phyloP scores from a whole-genome alignment of 192 early-diverging fungal genomes.

The Dissophora globulifera region DNA sequence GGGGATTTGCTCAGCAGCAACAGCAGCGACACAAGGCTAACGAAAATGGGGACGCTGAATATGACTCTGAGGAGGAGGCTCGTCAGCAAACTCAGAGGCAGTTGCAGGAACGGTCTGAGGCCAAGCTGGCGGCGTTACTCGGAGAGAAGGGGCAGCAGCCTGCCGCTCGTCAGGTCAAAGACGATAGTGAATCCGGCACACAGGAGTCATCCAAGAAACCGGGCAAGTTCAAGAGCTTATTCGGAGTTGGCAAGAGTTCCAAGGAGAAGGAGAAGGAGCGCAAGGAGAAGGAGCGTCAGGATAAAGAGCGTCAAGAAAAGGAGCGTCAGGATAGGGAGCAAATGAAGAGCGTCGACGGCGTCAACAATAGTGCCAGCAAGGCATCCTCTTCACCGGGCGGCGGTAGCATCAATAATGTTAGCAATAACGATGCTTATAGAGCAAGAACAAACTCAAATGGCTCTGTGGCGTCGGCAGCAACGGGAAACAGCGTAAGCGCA shows the following conservation, averaged over 20 bases:
- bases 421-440: slow-evolving; percentile 2
- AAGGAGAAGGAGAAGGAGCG: slow-evolving; percentile 50
- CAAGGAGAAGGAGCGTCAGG: slow-evolving; percentile 41
- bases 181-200: not conserved
- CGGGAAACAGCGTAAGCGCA: not conserved
- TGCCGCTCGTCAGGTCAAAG: not conserved
- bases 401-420: slow-evolving; percentile 6
- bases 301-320: slow-evolving; percentile 45
- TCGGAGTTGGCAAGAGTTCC: slow-evolving; percentile 47
- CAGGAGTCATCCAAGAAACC: slow-evolving; percentile 31
- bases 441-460: slow-evolving; percentile 26
- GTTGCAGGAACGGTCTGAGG: slow-evolving; percentile 16
- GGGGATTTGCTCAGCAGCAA: not conserved
- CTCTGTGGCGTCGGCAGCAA: slow-evolving; percentile 11
- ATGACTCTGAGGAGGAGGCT: slow-evolving; percentile 23
- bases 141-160: slow-evolving; percentile 7
- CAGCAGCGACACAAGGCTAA: not conserved
- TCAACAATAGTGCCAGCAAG: not conserved
- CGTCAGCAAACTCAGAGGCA: slow-evolving; percentile 13
- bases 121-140: slow-evolving; percentile 34
- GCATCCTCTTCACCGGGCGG: not conserved
- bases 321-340: slow-evolving; percentile 33
- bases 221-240: slow-evolving; percentile 49
- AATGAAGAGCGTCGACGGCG: not conserved
- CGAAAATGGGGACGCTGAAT: not conserved